Percentiles rank a stretch among this genome's conserved stretches.
These are phyloP conservation scores for Pseudogymnoascus pannorum DNA, from an alignment of 2,329 filamentous ascomycete genomes.

Conservation along the genomic window DNA sequence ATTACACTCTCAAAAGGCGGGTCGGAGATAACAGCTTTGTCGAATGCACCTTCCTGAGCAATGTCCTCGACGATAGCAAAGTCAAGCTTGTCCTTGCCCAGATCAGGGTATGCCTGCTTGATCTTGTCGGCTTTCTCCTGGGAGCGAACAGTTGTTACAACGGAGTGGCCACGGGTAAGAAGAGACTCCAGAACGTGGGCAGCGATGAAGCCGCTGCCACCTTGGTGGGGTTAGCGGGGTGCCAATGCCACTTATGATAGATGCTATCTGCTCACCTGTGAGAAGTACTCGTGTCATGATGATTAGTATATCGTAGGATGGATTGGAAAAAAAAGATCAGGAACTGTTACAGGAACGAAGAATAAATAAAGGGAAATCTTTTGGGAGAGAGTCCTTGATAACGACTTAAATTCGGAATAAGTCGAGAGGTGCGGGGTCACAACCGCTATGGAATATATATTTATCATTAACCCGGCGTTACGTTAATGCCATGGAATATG, in stretches of 20 bases:
- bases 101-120: constrained; percentile 33
- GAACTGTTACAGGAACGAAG: not conserved
- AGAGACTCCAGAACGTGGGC: constrained; percentile 44
- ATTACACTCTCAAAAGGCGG: constrained; percentile 63
- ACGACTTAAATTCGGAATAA: not conserved
- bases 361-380: not conserved
- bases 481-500: not conserved
- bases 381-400: not conserved
- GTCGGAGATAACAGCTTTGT: constrained; percentile 39
- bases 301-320: not conserved
- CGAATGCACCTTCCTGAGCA: constrained; percentile 61
- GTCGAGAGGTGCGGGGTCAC: not conserved
- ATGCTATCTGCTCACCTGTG: constrained; percentile 7
- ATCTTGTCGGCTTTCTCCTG: constrained; percentile 41
- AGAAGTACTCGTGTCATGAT: constrained; percentile 13
- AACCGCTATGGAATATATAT: not conserved
- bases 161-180: constrained; percentile 30
- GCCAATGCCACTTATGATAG: not conserved
- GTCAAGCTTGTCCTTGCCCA: constrained; percentile 48
- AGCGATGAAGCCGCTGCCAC: constrained; percentile 48
- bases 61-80: constrained; percentile 67
- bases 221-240: constrained; percentile 23
- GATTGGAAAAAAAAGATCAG: not conserved
- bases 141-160: constrained; percentile 41
- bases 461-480: not conserved